Conservation (phyloP, 305 asterid species). For the Fraxinus latifolia region DNA sequence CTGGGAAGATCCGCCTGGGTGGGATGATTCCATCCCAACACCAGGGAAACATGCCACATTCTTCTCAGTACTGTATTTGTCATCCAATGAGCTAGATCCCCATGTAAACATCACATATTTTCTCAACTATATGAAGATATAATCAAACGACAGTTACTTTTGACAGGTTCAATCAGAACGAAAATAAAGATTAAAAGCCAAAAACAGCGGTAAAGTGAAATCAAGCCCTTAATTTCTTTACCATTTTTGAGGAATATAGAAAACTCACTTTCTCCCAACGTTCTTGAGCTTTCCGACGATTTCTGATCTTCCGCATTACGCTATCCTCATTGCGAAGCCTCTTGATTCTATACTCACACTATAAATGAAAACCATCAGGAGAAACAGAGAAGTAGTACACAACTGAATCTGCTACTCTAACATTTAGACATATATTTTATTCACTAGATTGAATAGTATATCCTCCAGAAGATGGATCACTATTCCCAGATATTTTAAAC, state of each 20-base stretch:
- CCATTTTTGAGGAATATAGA: conserved; percentile 13
- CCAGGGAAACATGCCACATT: conserved; percentile 53
- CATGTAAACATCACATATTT: conserved; percentile 84
- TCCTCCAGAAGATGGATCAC: conserved; percentile 8
- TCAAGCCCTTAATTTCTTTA: neutral
- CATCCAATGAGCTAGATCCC: conserved; percentile 61
- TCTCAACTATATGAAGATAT: conserved; percentile 57
- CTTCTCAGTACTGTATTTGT: conserved; percentile 34
- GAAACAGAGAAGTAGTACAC: conserved; percentile 18
- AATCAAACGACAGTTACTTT: conserved; percentile 25
- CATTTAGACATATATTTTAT: neutral
- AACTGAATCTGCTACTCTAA: neutral
- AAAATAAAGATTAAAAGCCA: neutral
- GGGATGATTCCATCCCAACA: conserved; percentile 43
- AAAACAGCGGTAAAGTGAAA: conserved; percentile 1
- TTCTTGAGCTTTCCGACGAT: conserved; percentile 78
- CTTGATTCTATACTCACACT: conserved; percentile 87
- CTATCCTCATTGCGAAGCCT: conserved; percentile 79
- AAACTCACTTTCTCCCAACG: conserved; percentile 79
- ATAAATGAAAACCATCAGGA: conserved; percentile 29
- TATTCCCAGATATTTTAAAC: neutral
- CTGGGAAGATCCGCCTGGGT: conserved; percentile 41
- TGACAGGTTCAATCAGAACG: conserved; percentile 13
- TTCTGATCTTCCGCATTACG: conserved; percentile 62
- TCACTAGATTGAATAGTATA: conserved; percentile 5